Evolutionary conservation across 1,284 basidiomycete species (phyloP), one percentile per base, ranked within the genome.

Genomic region (Heterobasidion parviporum): DNA sequence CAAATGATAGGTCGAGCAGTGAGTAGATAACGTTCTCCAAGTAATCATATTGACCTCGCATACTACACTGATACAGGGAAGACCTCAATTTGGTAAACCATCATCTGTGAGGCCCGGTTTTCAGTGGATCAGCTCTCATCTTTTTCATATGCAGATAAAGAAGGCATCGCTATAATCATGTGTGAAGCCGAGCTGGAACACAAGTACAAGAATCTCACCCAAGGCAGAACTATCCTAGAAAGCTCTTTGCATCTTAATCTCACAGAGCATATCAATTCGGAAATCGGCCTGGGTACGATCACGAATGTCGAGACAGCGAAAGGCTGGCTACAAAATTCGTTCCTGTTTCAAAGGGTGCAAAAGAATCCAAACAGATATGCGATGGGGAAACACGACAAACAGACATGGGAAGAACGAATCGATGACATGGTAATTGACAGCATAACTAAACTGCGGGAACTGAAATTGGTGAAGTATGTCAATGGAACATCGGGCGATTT

Each of bases 201-300:
- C 9, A 91, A 92, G 64, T 94, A 92, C 67, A 76, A 77, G 52
- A 71, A 77, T 12, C 75, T 92, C 41, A 74, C 76, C 1, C 82
- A 85, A 61, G 85, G 82, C 15, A 79, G 77, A 56, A 93, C 87
- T 0, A 71, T 86, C 26, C 75, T 96, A 43, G 94, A 96, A 70
- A 94, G 90, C 67, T 87, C 80, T 59, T 78, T 96, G 34, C 94
- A 97, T 67, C 73, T 75, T 53, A 89, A 91, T 65, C 80, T 98
- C 9, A 75, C 85, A 1, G 94, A 97, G 67, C 92, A 97, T 67
- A 72, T 98, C 63, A 97, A 97, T 66, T 94, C 92, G 2, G 95
- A 98, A 71, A 88, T 97, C 54, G 87, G 87, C 0, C 77, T 97
- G 8, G 81, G 84, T 3, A 94, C 92, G 0, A 93, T 96, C 62